Percentiles rank a stretch among this genome's conserved stretches.
Evolutionary conservation across 495 filamentous ascomycete genomes (phyloP).

Genomic region (Zalerion maritima): DNA sequence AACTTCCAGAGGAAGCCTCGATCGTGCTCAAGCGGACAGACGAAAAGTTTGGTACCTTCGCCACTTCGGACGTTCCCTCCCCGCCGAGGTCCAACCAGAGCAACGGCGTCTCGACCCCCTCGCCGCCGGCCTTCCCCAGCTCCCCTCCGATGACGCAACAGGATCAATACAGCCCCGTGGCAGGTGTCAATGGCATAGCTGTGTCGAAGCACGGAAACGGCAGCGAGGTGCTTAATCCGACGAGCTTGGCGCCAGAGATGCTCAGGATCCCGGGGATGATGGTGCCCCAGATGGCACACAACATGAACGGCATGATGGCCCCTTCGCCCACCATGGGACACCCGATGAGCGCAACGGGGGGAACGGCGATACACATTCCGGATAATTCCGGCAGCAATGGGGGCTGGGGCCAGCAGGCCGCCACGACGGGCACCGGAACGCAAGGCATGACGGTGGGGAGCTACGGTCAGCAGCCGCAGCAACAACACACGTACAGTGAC

Average conservation of each 20-base stretch:
- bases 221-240: too few species aligned
- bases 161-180: constrained; percentile 13
- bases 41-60: constrained; percentile 38
- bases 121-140: constrained; percentile 14
- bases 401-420: constrained; percentile 7
- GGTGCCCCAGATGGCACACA: constrained; percentile 3
- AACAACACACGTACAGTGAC: constrained; percentile 6
- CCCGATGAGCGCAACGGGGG: too few species aligned
- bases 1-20: constrained; percentile 70
- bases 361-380: too few species aligned
- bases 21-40: constrained; percentile 52
- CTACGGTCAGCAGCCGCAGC: constrained; percentile 7
- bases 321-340: constrained; percentile 8
- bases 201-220: constrained; percentile 3
- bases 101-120: constrained; percentile 8
- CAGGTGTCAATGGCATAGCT: constrained; percentile 9
- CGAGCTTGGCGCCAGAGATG: constrained; percentile 14
- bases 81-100: constrained; percentile 23
- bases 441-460: too few species aligned
- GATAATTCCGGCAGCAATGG: constrained; percentile 8
- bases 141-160: constrained; percentile 9
- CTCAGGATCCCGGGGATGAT: constrained; percentile 9
- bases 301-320: constrained; percentile 11
- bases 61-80: constrained; percentile 40
- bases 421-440: too few species aligned